A percentile compares a stretch with the other conserved stretches of the same genome.
These are phyloP conservation scores for Schizosaccharomyces versatilis DNA, from an alignment of 1,139 yeast species.

Conservation along the genomic window DNA sequence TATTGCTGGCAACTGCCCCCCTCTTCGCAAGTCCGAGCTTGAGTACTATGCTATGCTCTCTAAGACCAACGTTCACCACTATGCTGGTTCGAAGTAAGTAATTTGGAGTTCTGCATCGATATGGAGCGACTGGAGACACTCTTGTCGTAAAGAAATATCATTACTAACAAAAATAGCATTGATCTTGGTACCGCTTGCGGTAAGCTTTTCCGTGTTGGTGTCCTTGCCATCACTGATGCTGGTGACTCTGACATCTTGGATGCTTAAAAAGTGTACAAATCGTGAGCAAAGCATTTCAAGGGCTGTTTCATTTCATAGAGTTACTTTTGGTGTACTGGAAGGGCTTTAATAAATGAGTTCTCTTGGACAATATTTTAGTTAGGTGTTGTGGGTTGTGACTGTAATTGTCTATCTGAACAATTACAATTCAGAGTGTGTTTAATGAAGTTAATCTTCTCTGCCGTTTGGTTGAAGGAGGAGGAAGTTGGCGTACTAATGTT, in stretches of 20 bases:
- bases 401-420: too few species aligned
- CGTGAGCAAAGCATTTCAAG: too few species aligned
- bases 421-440: too few species aligned
- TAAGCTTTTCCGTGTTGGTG: conserved; percentile 99
- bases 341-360: too few species aligned
- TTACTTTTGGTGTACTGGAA: too few species aligned
- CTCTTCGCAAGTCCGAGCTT: conserved; percentile 97
- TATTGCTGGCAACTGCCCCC: conserved; percentile 99
- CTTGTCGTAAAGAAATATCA: neutral
- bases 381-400: too few species aligned
- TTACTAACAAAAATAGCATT: conserved; percentile 33
- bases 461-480: too few species aligned
- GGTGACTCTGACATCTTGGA: conserved; percentile 97
- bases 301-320: too few species aligned
- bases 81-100: conserved; percentile 57
- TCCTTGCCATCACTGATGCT: conserved; percentile 83
- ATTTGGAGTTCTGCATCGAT: conserved; percentile 9
- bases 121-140: neutral
- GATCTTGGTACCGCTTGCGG: conserved; percentile 99
- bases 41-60: conserved; percentile 99
- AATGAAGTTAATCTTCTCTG: too few species aligned
- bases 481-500: too few species aligned
- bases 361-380: too few species aligned
- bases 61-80: conserved; percentile 88
- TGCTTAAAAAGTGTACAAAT: neutral